phyloP scores from a whole-genome alignment of 345 rosid genomes.

The Arabidopsis arenosa region DNA sequence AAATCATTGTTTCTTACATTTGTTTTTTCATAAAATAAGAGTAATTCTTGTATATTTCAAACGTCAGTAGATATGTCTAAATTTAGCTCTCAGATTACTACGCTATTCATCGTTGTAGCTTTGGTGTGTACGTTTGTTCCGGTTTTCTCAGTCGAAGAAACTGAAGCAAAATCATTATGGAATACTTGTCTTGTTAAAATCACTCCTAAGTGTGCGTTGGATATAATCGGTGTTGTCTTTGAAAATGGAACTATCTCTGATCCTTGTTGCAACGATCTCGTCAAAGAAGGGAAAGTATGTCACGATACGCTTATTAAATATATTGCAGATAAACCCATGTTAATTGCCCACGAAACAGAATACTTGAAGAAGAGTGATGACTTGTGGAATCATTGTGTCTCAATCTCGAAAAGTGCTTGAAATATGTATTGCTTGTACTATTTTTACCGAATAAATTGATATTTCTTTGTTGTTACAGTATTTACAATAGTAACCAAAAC shows the following conservation, averaged over 20 bases:
- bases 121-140: neutral
- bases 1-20: neutral
- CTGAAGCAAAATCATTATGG: neutral
- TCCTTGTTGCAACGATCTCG: neutral
- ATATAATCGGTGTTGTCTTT: neutral
- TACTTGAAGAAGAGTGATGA: neutral
- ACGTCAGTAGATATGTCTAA: neutral
- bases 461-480: too few species aligned
- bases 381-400: neutral
- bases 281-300: neutral
- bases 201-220: neutral
- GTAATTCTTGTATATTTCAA: neutral
- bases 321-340: too few species aligned
- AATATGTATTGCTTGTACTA: too few species aligned
- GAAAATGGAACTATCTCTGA: neutral
- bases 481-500: too few species aligned
- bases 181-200: conserved; percentile 3
- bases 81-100: neutral
- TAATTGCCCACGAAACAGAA: neutral
- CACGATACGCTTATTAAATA: neutral
- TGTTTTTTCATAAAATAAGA: neutral
- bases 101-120: neutral
- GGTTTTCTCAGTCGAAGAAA: neutral
- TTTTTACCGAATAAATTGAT: too few species aligned
- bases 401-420: neutral